These are phyloP conservation scores for Senna tora DNA, from an alignment of 306 rosid species.

Conservation along the genomic window DNA sequence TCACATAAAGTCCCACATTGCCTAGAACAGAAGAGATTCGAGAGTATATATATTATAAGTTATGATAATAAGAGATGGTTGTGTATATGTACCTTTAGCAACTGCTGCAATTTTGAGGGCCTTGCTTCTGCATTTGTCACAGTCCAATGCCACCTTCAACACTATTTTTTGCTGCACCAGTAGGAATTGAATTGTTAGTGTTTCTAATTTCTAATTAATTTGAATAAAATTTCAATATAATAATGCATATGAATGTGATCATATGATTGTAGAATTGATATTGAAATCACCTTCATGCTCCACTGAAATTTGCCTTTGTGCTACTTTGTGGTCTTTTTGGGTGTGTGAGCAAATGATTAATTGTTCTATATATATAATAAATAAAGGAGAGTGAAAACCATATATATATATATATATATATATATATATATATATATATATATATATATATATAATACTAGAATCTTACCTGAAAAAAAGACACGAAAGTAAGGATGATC, in stretches of 20 bases:
- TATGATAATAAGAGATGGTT: no score
- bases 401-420: background rate
- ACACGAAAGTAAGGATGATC: no score
- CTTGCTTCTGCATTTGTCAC: slow-evolving; percentile 42
- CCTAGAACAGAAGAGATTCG: no score
- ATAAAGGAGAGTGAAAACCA: background rate
- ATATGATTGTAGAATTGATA: background rate
- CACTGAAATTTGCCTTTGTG: background rate
- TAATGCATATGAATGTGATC: background rate
- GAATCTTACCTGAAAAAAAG: no score
- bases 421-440: no score
- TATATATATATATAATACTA: no score
- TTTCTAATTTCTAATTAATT: background rate
- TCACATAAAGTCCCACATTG: no score
- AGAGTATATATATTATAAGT: background rate
- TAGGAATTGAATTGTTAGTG: no score
- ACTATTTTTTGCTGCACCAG: slow-evolving; percentile 45
- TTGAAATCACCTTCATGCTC: background rate
- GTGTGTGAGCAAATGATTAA: background rate
- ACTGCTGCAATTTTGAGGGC: slow-evolving; percentile 47
- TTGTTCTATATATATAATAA: background rate
- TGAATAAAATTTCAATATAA: background rate
- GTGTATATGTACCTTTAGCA: slow-evolving; percentile 25
- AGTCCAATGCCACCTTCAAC: slow-evolving; percentile 30
- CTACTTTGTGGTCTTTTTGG: background rate